These are phyloP conservation scores for Phyllosticta citrichinensis DNA, from an alignment of 2,329 filamentous ascomycete species.

Conservation along the genomic window DNA sequence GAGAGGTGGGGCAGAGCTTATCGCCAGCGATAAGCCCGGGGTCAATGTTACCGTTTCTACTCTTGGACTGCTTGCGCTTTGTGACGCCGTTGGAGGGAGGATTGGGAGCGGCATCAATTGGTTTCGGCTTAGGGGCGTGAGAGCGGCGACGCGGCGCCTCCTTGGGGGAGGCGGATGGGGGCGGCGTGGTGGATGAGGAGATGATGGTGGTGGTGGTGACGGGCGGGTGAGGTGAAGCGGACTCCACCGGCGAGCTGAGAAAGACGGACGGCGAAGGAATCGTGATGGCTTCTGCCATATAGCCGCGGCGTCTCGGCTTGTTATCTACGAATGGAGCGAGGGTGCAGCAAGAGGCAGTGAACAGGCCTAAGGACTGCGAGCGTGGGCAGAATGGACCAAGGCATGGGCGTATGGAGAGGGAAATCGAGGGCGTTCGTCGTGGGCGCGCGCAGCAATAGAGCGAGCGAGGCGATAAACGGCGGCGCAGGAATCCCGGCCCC, in stretches of 20 bases:
- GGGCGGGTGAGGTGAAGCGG: constrained; percentile 11
- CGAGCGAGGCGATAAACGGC: neutral
- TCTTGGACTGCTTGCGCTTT: constrained; percentile 65
- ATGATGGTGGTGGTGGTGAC: constrained; percentile 14
- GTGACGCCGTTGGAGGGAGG: constrained; percentile 26
- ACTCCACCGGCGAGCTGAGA: constrained; percentile 28
- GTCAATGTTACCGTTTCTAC: constrained; percentile 54
- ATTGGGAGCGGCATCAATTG: neutral
- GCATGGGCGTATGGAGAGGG: constrained; percentile 3
- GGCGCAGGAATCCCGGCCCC: neutral
- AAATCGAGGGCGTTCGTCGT: neutral
- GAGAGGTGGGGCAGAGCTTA: constrained; percentile 10
- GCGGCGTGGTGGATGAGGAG: constrained; percentile 16
- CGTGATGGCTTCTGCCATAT: constrained; percentile 46
- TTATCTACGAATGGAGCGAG: constrained; percentile 8
- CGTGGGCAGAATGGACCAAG: constrained; percentile 9
- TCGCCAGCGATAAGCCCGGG: constrained; percentile 14
- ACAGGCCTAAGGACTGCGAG: constrained; percentile 7
- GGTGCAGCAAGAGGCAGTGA: constrained; percentile 9
- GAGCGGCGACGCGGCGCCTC: constrained; percentile 14
- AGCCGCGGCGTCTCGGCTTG: constrained; percentile 5
- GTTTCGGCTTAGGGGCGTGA: constrained; percentile 1
- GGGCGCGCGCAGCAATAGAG: neutral
- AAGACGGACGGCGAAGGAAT: constrained; percentile 51
- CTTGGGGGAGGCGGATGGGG: constrained; percentile 15